phyloP scores from a whole-genome alignment of 1,284 basidiomycete species.

The Tilletia setariae region DNA sequence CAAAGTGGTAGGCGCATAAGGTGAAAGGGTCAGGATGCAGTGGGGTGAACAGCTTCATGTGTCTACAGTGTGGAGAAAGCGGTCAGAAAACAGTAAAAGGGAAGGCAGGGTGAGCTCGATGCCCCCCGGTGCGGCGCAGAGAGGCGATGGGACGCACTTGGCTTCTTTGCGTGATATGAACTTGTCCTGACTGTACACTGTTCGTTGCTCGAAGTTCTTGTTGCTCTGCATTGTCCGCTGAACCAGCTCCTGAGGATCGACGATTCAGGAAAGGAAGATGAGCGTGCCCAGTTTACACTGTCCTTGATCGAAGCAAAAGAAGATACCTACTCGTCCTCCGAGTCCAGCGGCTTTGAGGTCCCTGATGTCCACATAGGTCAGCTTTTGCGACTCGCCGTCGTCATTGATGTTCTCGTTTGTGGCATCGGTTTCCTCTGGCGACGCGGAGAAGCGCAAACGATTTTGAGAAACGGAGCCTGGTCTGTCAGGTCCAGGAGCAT shows the following conservation, averaged over 20 bases:
- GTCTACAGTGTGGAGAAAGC: constrained; percentile 60
- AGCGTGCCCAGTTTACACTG: neutral
- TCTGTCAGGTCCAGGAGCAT: neutral
- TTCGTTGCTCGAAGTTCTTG: constrained; percentile 42
- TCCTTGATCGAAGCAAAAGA: neutral
- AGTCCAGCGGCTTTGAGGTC: constrained; percentile 50
- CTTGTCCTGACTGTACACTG: constrained; percentile 49
- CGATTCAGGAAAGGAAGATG: neutral
- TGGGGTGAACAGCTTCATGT: constrained; percentile 80
- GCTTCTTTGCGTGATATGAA: constrained; percentile 50
- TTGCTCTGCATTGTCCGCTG: constrained; percentile 41
- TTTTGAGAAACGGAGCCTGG: no score
- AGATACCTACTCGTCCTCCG: constrained; percentile 32
- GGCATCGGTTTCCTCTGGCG: constrained; percentile 42
- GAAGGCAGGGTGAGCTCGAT: neutral
- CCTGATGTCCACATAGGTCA: constrained; percentile 52
- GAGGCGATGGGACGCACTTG: constrained; percentile 26
- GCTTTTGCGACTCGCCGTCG: constrained; percentile 45
- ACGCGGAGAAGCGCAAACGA: no score
- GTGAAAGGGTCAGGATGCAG: constrained; percentile 84
- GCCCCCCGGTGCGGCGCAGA: no score
- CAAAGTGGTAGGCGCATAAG: constrained; percentile 82
- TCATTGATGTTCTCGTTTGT: constrained; percentile 55
- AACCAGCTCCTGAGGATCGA: constrained; percentile 36
- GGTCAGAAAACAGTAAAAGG: constrained; percentile 2